phyloP scores from a whole-genome alignment of 2,329 filamentous ascomycete species.

The Amesomyces nigricolor region DNA sequence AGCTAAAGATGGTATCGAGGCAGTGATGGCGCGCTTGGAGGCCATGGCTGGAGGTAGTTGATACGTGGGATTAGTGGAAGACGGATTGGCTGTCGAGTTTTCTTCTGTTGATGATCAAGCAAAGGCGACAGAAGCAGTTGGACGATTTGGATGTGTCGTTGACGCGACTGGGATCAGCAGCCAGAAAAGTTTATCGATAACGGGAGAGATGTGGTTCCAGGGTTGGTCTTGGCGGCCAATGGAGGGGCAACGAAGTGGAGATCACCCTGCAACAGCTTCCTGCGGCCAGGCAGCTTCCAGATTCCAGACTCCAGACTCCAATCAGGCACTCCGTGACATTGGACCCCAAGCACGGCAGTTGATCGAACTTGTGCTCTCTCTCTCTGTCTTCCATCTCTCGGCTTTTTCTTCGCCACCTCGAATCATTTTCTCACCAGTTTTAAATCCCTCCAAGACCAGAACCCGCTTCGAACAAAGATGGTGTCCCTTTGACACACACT shows the following conservation, averaged over 20 bases:
- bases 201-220: not conserved
- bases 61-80: not conserved
- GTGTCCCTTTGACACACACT: constrained; percentile 2
- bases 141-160: not conserved
- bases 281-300: too few relatives aligned
- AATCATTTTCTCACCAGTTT: not conserved
- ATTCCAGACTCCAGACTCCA: too few relatives aligned
- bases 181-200: constrained; percentile 15
- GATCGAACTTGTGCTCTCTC: too few relatives aligned
- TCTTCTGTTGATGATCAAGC: not conserved
- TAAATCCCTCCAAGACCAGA: not conserved
- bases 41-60: constrained; percentile 15
- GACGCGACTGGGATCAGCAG: not conserved
- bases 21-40: constrained; percentile 9
- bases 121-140: not conserved
- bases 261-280: too few relatives aligned
- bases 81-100: not conserved
- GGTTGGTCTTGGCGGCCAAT: not conserved
- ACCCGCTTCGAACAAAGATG: constrained; percentile 9
- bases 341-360: too few relatives aligned
- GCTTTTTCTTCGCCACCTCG: not conserved
- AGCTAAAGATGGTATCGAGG: constrained; percentile 6
- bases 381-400: too few relatives aligned
- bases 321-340: too few relatives aligned
- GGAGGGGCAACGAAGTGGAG: too few relatives aligned